These are phyloP conservation scores for Kingdonia uniflora DNA, from an alignment of 164 flowering plant genomes.

Conservation along the genomic window DNA sequence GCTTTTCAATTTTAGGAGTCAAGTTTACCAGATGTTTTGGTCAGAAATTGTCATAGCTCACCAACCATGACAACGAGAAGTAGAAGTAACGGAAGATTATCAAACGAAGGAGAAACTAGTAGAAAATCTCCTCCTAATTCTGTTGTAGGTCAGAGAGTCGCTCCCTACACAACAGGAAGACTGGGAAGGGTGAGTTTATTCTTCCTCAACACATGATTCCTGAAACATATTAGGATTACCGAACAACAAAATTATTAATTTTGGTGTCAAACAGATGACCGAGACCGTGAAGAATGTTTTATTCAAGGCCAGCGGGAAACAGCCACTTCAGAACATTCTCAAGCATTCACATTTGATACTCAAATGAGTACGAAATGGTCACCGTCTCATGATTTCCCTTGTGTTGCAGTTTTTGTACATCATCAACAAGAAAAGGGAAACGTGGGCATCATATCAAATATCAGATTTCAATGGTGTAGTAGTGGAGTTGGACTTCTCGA, in stretches of 20 bases:
- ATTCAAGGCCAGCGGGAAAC: conserved; percentile 35
- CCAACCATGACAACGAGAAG: conserved; percentile 40
- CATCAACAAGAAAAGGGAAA: not conserved
- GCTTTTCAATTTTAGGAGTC: conserved; percentile 41
- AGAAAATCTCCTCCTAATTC: conserved; percentile 54
- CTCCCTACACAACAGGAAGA: conserved; percentile 43
- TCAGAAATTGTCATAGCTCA: conserved; percentile 17
- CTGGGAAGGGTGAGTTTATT: conserved; percentile 34
- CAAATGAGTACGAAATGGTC: conserved; percentile 16
- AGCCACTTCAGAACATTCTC: conserved; percentile 32
- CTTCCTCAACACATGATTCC: not conserved
- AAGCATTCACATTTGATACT: conserved; percentile 53
- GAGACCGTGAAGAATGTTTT: conserved; percentile 41
- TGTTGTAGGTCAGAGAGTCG: conserved; percentile 31
- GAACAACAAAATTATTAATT: not conserved
- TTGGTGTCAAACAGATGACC: conserved; percentile 34
- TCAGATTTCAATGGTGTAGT: no score
- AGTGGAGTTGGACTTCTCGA: no score
- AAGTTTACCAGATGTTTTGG: conserved; percentile 32
- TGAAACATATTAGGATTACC: no score
- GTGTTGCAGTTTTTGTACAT: not conserved
- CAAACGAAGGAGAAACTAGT: conserved; percentile 31
- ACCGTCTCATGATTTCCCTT: not conserved
- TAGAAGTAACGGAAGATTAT: conserved; percentile 22
- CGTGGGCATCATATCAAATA: not conserved